Percentiles rank a stretch among this genome's conserved stretches.
Conservation (phyloP, 306 rosid genomes). For the Erythrophleum fordii region DNA sequence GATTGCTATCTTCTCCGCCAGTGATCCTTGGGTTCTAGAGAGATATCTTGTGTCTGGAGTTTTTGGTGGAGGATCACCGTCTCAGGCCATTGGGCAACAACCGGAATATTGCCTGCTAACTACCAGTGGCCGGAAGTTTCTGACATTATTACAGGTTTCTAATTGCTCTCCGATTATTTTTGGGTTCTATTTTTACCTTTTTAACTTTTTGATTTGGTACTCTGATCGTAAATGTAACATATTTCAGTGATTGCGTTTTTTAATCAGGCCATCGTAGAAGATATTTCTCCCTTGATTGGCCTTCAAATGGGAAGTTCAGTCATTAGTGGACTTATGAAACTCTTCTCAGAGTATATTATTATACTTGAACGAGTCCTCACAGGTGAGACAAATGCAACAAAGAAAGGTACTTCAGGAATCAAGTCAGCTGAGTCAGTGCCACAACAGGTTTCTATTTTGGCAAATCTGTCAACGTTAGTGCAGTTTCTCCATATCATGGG, state of each 20-base stretch:
- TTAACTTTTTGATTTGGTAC: neutral
- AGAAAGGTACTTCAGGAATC: slow-evolving; percentile 46
- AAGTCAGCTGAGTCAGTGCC: slow-evolving; percentile 54
- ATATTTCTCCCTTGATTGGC: slow-evolving; percentile 53
- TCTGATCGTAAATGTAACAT: slow-evolving; percentile 7
- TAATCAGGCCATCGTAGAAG: slow-evolving; percentile 58
- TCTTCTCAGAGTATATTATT: slow-evolving; percentile 57
- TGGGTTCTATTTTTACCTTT: neutral
- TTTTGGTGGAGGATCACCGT: slow-evolving; percentile 47
- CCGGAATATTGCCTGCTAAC: slow-evolving; percentile 70
- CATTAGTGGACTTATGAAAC: slow-evolving; percentile 52
- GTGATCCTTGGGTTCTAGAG: slow-evolving; percentile 72
- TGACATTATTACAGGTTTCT: slow-evolving; percentile 69
- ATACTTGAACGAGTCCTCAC: slow-evolving; percentile 60
- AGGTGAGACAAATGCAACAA: slow-evolving; percentile 37
- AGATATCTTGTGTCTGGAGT: slow-evolving; percentile 69
- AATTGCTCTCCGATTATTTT: neutral
- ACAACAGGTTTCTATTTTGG: slow-evolving; percentile 71
- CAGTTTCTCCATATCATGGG: slow-evolving; percentile 49
- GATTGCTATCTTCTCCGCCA: slow-evolving; percentile 54
- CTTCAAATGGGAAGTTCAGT: slow-evolving; percentile 66
- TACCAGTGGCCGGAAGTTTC: slow-evolving; percentile 69
- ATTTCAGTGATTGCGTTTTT: slow-evolving; percentile 22
- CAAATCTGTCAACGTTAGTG: slow-evolving; percentile 58
- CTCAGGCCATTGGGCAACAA: slow-evolving; percentile 48